Evolutionary conservation across 2,329 filamentous ascomycete genomes (phyloP).

Genomic region (Aspergillus viridinutans): DNA sequence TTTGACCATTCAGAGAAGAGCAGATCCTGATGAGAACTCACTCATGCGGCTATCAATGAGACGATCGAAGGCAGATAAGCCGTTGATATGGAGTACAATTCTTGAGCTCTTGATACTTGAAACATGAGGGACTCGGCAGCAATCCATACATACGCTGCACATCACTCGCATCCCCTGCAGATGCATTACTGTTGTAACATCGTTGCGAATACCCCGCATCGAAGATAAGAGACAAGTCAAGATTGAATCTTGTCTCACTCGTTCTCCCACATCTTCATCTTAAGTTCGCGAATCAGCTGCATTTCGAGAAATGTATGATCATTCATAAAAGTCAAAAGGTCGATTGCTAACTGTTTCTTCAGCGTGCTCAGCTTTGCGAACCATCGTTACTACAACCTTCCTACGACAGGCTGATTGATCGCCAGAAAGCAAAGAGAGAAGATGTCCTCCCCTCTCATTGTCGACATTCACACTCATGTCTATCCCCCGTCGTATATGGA

Average conservation of each 20-base stretch:
- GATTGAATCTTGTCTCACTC: constrained; percentile 6
- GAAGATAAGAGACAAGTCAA: not conserved
- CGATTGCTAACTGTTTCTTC: not conserved
- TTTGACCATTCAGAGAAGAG: not conserved
- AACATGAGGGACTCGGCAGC: not conserved
- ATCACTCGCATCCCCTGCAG: not conserved
- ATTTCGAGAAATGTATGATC: not conserved
- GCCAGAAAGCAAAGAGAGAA: constrained; percentile 9
- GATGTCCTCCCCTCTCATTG: constrained; percentile 37
- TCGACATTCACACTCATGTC: constrained; percentile 62
- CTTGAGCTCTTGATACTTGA: not conserved
- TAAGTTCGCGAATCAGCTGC: not conserved
- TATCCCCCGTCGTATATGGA: constrained; percentile 58
- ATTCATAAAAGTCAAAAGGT: not conserved
- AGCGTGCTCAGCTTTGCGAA: not conserved
- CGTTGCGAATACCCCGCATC: not conserved
- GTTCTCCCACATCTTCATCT: constrained; percentile 7
- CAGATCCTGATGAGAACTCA: not conserved
- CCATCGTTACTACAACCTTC: not conserved
- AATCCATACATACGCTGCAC: not conserved
- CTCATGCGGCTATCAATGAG: not conserved
- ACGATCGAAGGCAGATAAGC: not conserved
- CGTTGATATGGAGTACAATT: not conserved
- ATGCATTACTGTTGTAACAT: not conserved
- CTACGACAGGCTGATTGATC: not conserved